Evolutionary conservation across 495 filamentous ascomycete genomes (phyloP).

Genomic region (Poronia punctata): DNA sequence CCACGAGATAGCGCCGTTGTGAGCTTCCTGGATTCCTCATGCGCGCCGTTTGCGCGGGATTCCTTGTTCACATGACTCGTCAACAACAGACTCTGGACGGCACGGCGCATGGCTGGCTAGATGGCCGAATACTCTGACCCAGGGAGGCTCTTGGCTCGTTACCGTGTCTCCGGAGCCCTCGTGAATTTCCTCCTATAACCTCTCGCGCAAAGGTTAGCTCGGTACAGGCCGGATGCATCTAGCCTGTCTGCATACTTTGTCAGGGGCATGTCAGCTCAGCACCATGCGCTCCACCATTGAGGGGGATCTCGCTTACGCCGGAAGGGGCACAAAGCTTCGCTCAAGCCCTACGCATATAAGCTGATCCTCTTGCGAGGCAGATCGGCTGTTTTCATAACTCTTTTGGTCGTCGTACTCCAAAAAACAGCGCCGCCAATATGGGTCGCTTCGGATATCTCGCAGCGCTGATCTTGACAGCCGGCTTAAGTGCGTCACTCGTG

Average conservation of each 20-base stretch:
- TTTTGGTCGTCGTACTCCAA: constrained; percentile 2
- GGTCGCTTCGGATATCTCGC: constrained; percentile 10
- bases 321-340: neutral
- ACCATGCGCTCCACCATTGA: neutral
- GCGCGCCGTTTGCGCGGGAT: neutral
- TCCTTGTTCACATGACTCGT: constrained; percentile 3
- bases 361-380: neutral
- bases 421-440: constrained; percentile 11
- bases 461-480: constrained; percentile 16
- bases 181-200: constrained; percentile 11
- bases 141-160: neutral
- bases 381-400: constrained; percentile 1
- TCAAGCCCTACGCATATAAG: constrained; percentile 5
- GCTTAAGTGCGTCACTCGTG: constrained; percentile 12
- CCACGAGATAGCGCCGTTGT: constrained; percentile 1
- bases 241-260: neutral
- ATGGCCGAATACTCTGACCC: neutral
- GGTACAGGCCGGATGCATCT: neutral
- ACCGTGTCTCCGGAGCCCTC: neutral
- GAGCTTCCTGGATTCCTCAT: constrained; percentile 3
- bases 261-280: neutral
- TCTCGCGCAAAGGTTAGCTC: too few species aligned
- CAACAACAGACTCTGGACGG: neutral
- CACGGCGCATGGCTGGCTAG: neutral
- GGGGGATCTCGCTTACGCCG: neutral